phyloP scores from a whole-genome alignment of 2,329 filamentous ascomycete species.

The Magnaporthiopsis rhizophila region DNA sequence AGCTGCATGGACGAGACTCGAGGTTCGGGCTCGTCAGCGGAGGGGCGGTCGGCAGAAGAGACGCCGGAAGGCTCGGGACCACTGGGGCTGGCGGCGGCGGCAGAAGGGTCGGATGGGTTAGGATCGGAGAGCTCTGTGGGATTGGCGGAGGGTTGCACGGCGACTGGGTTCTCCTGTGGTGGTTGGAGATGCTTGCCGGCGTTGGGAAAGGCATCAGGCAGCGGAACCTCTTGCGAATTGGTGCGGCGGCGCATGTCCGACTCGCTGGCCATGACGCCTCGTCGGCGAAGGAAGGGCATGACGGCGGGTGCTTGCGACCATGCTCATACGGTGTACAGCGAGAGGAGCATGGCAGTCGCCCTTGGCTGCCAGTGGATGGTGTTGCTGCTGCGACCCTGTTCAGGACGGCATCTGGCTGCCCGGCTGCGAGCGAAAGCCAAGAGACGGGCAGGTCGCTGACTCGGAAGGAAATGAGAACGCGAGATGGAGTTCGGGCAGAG shows the following conservation, averaged over 20 bases:
- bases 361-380: neutral
- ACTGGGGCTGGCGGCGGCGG: conserved; percentile 14
- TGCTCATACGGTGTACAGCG: conserved; percentile 11
- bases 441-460: neutral
- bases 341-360: conserved; percentile 6
- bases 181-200: conserved; percentile 15
- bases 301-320: conserved; percentile 20
- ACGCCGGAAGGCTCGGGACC: conserved; percentile 24
- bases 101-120: conserved; percentile 15
- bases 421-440: neutral
- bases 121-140: conserved; percentile 10
- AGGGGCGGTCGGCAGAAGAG: conserved; percentile 19
- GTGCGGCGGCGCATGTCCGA: conserved; percentile 49
- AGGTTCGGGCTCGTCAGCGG: conserved; percentile 17
- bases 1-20: conserved; percentile 16
- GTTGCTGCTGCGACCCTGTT: neutral
- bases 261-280: conserved; percentile 52
- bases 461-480: neutral
- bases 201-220: conserved; percentile 12
- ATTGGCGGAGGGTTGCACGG: conserved; percentile 3
- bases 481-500: neutral
- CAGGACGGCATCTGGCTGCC: neutral
- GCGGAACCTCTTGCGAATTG: conserved; percentile 23
- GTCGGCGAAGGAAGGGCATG: conserved; percentile 56
- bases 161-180: conserved; percentile 6